Conservation (phyloP, 2,329 filamentous ascomycete species). For the Rhytidhysteron rufulum region DNA sequence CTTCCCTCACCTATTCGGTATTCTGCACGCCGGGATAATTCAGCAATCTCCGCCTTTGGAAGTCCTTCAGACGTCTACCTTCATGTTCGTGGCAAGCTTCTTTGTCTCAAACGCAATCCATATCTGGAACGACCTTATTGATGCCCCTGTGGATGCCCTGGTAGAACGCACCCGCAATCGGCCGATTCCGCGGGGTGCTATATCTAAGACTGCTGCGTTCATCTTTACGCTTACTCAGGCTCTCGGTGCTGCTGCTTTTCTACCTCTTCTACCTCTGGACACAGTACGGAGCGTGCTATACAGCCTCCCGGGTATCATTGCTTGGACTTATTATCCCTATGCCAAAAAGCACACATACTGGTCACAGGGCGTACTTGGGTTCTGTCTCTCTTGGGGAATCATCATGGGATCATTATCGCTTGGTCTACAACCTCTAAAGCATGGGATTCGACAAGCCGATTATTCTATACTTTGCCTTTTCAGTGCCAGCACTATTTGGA, state of each 20-base stretch:
- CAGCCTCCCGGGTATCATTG: constrained; percentile 41
- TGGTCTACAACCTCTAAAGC: too few relatives aligned
- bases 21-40: constrained; percentile 37
- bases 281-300: too few relatives aligned
- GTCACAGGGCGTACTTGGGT: constrained; percentile 50
- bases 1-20: constrained; percentile 37
- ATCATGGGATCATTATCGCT: too few relatives aligned
- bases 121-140: constrained; percentile 54
- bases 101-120: too few relatives aligned
- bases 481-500: constrained; percentile 21
- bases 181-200: constrained; percentile 42
- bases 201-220: constrained; percentile 42
- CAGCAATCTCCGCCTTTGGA: too few relatives aligned
- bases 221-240: constrained; percentile 32
- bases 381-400: too few relatives aligned
- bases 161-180: constrained; percentile 6
- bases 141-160: constrained; percentile 47
- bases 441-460: too few relatives aligned
- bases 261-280: constrained; percentile 39
- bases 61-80: too few relatives aligned
- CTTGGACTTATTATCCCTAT: constrained; percentile 48
- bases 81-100: too few relatives aligned
- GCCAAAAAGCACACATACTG: constrained; percentile 53
- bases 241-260: constrained; percentile 37
- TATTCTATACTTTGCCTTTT: too few relatives aligned